Base-by-base conservation (phyloP, 192 early-diverging fungal genomes). In the Hyaloraphidium curvatum region DNA sequence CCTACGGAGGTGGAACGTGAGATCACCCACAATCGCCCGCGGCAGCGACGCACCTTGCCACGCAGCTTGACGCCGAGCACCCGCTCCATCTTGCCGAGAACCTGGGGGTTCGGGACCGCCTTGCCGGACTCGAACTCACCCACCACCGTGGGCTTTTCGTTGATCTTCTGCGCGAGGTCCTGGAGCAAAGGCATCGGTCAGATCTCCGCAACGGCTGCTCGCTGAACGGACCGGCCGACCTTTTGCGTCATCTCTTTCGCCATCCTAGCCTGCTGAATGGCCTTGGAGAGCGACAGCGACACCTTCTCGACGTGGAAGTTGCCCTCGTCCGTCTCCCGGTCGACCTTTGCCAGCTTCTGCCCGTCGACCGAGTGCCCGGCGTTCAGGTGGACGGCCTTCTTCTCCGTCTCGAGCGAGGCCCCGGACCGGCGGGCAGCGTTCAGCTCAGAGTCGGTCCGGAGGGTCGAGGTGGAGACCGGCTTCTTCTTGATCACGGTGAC, bases 131-230 rank as follows among this genome's bases (percentile, higher is more conserved):
- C 92, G 59, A 91, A 97, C 62, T 93, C 92, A 59, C 80, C 78
- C 27, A 96, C 76, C 50, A 93, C 75, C 52, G 79, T 81, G 51
- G 82, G 79, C 73, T 93, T 93, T 62, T 97, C 92, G 56, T 92
- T 91, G 63, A 97, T 82, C 61, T 76, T 78, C 37, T 26, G 54
- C 17, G 56, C 50, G 17, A 57, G 50, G 22, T 55, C 56, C 51
- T 54, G 11, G 9, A 22, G 43, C 9, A 7, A 48, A 22, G 25
- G 14, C 43, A 7, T 11, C 33, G 33, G 33, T 37, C 33, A 37
- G 1, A 37, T 14, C 37, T 1, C 35, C 2, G 35, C 35, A 27
- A 4, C 30, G 2, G 4, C 13, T 4, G 23, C 23, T 3, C 19
- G 33, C 5, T 14, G 4, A 29, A 52, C 4, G 29, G 77, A 78